phyloP scores from a whole-genome alignment of 2,329 filamentous ascomycete species.

The Xylaria hypoxylon region DNA sequence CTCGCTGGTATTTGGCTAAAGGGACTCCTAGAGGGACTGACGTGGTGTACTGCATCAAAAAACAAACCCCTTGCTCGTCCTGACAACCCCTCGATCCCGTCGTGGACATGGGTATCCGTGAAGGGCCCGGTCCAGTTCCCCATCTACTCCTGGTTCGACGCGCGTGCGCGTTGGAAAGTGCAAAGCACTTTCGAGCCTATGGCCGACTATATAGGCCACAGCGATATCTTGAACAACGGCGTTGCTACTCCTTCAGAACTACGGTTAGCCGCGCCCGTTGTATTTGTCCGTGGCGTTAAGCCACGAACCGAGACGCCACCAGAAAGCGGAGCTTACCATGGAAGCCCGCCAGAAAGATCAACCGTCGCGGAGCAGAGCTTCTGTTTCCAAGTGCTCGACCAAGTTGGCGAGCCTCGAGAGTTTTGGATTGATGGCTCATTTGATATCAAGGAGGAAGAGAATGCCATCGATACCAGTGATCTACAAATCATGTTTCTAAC shows the following conservation, averaged over 20 bases:
- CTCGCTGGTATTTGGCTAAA: conserved; percentile 45
- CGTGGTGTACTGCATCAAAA: conserved; percentile 30
- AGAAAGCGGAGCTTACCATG: neutral
- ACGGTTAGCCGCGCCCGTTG: conserved; percentile 4
- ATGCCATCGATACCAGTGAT: neutral
- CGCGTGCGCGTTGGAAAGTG: conserved; percentile 38
- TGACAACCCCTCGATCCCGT: conserved; percentile 37
- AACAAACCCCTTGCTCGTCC: conserved; percentile 10
- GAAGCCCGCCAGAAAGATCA: conserved; percentile 23
- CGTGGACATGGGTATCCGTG: conserved; percentile 47
- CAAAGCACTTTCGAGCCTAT: conserved; percentile 39
- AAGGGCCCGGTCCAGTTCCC: conserved; percentile 37
- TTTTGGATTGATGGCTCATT: conserved; percentile 41
- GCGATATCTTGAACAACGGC: neutral
- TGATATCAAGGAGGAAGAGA: conserved; percentile 25
- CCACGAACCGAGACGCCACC: conserved; percentile 7
- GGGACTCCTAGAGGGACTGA: conserved; percentile 37
- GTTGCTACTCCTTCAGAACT: neutral
- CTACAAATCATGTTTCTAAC: conserved; percentile 28
- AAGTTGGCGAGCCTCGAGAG: conserved; percentile 2
- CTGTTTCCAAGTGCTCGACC: conserved; percentile 8
- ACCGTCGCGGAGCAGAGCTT: conserved; percentile 22
- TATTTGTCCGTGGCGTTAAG: neutral
- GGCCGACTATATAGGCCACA: conserved; percentile 10
- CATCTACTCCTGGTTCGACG: conserved; percentile 38